phyloP scores from a whole-genome alignment of 2,329 filamentous ascomycete species.

The Lojkania enalia region DNA sequence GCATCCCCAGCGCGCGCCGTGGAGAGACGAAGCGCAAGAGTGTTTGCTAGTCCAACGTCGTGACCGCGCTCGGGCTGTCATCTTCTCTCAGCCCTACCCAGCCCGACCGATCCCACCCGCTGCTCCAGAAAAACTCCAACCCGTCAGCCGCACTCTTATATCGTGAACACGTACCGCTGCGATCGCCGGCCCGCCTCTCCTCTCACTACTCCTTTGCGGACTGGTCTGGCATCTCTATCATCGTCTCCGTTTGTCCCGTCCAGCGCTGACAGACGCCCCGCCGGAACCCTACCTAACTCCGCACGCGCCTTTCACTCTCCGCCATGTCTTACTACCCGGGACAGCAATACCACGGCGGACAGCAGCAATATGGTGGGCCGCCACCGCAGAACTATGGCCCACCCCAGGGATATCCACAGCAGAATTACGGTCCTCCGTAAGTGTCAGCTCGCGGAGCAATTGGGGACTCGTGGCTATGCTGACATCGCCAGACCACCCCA shows the following conservation, averaged over 20 bases:
- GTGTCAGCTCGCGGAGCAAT: constrained; percentile 13
- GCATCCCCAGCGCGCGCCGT: neutral
- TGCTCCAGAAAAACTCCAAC: constrained; percentile 11
- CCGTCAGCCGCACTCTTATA: constrained; percentile 30
- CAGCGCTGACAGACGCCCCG: neutral
- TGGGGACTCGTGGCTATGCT: constrained; percentile 9
- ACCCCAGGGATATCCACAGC: constrained; percentile 21
- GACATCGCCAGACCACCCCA: constrained; percentile 34
- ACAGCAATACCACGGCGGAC: constrained; percentile 47
- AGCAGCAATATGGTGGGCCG: constrained; percentile 43
- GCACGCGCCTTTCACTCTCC: constrained; percentile 10
- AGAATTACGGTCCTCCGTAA: constrained; percentile 26
- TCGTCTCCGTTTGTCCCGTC: neutral
- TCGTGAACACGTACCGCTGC: constrained; percentile 2
- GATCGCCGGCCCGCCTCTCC: neutral
- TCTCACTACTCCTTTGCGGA: neutral
- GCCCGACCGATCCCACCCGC: constrained; percentile 23
- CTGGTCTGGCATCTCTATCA: neutral
- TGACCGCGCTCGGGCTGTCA: constrained; percentile 14
- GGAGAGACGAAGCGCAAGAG: neutral
- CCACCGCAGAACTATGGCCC: constrained; percentile 43
- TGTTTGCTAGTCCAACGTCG: neutral
- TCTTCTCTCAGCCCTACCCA: constrained; percentile 21
- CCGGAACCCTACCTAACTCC: neutral
- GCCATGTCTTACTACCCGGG: constrained; percentile 49